phyloP scores from a whole-genome alignment of 805 yeast genomes.

The Candida insectorum region DNA sequence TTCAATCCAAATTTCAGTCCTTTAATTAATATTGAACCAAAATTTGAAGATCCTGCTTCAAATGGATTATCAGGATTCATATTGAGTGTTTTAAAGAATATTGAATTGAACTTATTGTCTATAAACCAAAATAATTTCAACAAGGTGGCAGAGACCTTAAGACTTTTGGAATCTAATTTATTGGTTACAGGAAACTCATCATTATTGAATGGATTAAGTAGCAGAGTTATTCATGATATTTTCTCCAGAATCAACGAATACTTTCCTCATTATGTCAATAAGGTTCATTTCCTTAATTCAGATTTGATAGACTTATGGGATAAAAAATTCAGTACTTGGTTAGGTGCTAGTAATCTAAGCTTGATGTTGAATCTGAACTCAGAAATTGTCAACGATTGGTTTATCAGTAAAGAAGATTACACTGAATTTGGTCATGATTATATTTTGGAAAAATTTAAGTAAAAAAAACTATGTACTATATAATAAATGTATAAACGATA shows the following conservation, averaged over 20 bases:
- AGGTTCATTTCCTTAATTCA: slow-evolving; percentile 19
- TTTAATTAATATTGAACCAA: slow-evolving; percentile 32
- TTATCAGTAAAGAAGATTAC: slow-evolving; percentile 61
- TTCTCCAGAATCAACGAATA: slow-evolving; percentile 38
- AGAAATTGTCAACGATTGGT: slow-evolving; percentile 44
- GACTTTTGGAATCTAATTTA: slow-evolving; percentile 37
- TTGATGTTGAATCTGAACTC: slow-evolving; percentile 51
- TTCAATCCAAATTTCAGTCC: slow-evolving; percentile 61
- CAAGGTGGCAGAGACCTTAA: slow-evolving; percentile 38
- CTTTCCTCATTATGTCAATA: slow-evolving; percentile 43
- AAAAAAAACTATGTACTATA: slow-evolving; percentile 3
- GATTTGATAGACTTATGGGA: slow-evolving; percentile 41
- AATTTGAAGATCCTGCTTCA: slow-evolving; percentile 45
- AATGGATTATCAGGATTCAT: slow-evolving; percentile 44
- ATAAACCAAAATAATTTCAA: slow-evolving; percentile 27
- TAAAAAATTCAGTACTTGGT: slow-evolving; percentile 60
- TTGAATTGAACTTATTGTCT: slow-evolving; percentile 32
- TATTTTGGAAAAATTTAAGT: slow-evolving; percentile 34
- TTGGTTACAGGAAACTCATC: slow-evolving; percentile 63
- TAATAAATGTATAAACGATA: background rate
- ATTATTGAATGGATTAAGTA: slow-evolving; percentile 52
- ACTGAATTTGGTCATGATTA: slow-evolving; percentile 56
- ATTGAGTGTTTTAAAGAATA: slow-evolving; percentile 31
- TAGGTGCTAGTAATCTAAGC: slow-evolving; percentile 70
- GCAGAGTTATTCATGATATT: slow-evolving; percentile 54